Conservation (phyloP, 805 yeast species). For the Starmerella bombicola region DNA sequence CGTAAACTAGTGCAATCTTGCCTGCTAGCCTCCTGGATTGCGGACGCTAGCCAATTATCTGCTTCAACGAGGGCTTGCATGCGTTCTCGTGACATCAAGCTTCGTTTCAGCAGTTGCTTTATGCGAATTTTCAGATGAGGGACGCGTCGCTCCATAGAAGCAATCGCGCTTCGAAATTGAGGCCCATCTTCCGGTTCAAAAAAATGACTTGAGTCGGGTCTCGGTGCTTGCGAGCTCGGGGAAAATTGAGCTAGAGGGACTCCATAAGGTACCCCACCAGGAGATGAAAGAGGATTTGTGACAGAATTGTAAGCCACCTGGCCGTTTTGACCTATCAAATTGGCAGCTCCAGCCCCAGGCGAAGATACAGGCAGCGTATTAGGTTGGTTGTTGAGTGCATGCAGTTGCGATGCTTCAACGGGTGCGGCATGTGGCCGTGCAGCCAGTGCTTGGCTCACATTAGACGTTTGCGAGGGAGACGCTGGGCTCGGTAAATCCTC, state of each 20-base stretch:
- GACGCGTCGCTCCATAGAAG: constrained; percentile 30
- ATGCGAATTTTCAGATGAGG: constrained; percentile 27
- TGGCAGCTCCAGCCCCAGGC: background rate
- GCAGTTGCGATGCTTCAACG: background rate
- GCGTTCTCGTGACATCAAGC: constrained; percentile 26
- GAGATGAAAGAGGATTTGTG: background rate
- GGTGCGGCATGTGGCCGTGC: background rate
- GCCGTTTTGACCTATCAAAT: background rate
- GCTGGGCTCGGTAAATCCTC: background rate
- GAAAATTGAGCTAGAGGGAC: constrained; percentile 9
- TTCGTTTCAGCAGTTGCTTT: constrained; percentile 31
- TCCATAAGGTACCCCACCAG: constrained; percentile 9
- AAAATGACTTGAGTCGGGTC: constrained; percentile 25
- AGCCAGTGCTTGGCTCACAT: too few species aligned
- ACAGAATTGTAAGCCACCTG: background rate
- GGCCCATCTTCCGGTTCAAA: constrained; percentile 37
- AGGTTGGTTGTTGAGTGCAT: background rate
- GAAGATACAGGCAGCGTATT: background rate
- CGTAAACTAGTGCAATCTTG: constrained; percentile 27
- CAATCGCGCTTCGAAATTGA: constrained; percentile 32
- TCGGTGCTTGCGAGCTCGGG: constrained; percentile 13
- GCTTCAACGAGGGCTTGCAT: constrained; percentile 29
- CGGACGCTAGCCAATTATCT: constrained; percentile 26
- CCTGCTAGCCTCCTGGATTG: constrained; percentile 27
- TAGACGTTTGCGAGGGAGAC: background rate